Evolutionary conservation across 2,329 filamentous ascomycete genomes (phyloP).

Genomic region (Calonectria naviculata): DNA sequence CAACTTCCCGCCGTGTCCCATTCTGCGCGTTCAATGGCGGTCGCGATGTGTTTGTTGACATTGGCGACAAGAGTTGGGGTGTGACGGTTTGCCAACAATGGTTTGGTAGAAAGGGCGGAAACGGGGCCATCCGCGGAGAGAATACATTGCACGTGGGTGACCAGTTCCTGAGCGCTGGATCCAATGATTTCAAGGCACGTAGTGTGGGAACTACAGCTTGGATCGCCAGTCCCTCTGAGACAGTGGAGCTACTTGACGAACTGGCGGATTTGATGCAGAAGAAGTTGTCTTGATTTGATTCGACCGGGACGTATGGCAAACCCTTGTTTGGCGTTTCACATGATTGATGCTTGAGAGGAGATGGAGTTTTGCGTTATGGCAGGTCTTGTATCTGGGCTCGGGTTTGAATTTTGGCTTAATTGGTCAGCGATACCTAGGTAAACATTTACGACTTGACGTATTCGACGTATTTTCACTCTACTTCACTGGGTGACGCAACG

Average conservation of each 20-base stretch:
- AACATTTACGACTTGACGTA: slow-evolving; percentile 8
- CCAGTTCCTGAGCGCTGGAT: slow-evolving; percentile 94
- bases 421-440: background rate
- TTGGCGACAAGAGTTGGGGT: slow-evolving; percentile 97
- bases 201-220: slow-evolving; percentile 94
- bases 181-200: slow-evolving; percentile 96
- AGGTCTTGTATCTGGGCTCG: slow-evolving; percentile 4
- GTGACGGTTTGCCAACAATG: slow-evolving; percentile 92
- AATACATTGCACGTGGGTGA: slow-evolving; percentile 95
- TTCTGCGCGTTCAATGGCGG: slow-evolving; percentile 99
- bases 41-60: slow-evolving; percentile 98
- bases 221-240: slow-evolving; percentile 94
- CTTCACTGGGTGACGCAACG: background rate
- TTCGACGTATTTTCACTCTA: background rate
- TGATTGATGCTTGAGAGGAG: background rate
- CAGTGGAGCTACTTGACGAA: slow-evolving; percentile 89
- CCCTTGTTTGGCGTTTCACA: background rate
- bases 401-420: slow-evolving; percentile 2
- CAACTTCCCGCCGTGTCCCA: slow-evolving; percentile 64
- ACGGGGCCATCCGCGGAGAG: slow-evolving; percentile 69
- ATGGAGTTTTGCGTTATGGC: slow-evolving; percentile 3
- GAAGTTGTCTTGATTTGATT: slow-evolving; percentile 40
- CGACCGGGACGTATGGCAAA: background rate
- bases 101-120: slow-evolving; percentile 69
- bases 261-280: slow-evolving; percentile 67